These are phyloP conservation scores for Penicillium dipodomyicola DNA, from an alignment of 495 filamentous ascomycete genomes.

Conservation along the genomic window DNA sequence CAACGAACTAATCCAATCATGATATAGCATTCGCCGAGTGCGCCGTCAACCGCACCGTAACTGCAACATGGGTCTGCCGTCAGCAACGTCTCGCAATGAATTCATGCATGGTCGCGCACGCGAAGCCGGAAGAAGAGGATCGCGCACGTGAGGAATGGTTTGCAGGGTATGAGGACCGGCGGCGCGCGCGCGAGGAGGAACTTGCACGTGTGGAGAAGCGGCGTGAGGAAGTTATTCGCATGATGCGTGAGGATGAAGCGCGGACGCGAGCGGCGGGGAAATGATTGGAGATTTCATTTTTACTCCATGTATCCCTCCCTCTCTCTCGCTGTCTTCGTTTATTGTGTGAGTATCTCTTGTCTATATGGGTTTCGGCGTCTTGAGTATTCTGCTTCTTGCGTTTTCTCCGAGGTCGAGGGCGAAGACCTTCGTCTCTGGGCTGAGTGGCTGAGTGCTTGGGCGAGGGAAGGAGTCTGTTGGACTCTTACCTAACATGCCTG, in stretches of 20 bases:
- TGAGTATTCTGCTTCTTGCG: conserved; percentile 13
- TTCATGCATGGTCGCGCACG: conserved; percentile 82
- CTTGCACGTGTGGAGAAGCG: conserved; percentile 46
- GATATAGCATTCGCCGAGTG: conserved; percentile 81
- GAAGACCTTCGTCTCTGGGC: not conserved
- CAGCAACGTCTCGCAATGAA: conserved; percentile 81
- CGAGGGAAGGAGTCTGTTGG: not conserved
- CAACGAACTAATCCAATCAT: conserved; percentile 7
- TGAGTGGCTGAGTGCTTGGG: conserved; percentile 1
- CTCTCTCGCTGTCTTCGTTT: conserved; percentile 3
- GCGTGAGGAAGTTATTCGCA: conserved; percentile 45
- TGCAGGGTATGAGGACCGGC: conserved; percentile 62
- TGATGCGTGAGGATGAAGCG: conserved; percentile 57
- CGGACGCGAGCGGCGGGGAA: conserved; percentile 26
- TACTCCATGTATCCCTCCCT: conserved; percentile 1
- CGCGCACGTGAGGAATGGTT: conserved; percentile 95
- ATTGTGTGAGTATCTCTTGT: conserved; percentile 21
- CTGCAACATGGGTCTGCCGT: conserved; percentile 81
- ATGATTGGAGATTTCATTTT: conserved; percentile 16
- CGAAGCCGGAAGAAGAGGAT: conserved; percentile 81
- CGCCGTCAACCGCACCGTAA: conserved; percentile 79
- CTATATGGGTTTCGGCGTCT: conserved; percentile 25
- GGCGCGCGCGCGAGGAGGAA: conserved; percentile 59
- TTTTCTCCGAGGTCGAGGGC: conserved; percentile 8
- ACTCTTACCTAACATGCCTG: not conserved